A percentile compares a stretch with the other conserved stretches of the same genome.
Evolutionary conservation across 768 basidiomycete genomes (phyloP).

Genomic region (Phanerodontia chrysosporium): DNA sequence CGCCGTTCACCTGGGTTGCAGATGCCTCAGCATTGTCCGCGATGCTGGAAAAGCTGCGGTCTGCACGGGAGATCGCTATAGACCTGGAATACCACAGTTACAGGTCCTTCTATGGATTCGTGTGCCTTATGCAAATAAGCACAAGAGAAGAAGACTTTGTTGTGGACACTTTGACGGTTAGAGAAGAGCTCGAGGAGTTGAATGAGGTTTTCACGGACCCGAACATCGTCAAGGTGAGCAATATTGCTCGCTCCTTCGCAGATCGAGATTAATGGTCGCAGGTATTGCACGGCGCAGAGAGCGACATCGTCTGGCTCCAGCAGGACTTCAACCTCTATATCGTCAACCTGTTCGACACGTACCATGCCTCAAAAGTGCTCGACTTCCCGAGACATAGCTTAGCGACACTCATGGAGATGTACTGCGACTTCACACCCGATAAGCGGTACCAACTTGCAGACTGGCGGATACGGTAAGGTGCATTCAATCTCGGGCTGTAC

Average conservation of each 20-base stretch:
- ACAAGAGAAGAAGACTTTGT: slow-evolving; percentile 83
- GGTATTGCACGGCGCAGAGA: slow-evolving; percentile 94
- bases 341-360: slow-evolving; percentile 97
- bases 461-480: slow-evolving; percentile 93
- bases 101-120: slow-evolving; percentile 78
- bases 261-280: slow-evolving; percentile 23
- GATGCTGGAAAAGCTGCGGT: slow-evolving; percentile 67
- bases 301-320: slow-evolving; percentile 94
- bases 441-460: slow-evolving; percentile 97
- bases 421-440: slow-evolving; percentile 86
- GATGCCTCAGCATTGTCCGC: slow-evolving; percentile 48
- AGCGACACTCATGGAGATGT: slow-evolving; percentile 79
- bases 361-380: slow-evolving; percentile 85
- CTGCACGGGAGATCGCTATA: slow-evolving; percentile 77
- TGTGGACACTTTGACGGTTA: slow-evolving; percentile 72
- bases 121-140: slow-evolving; percentile 92
- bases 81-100: slow-evolving; percentile 95
- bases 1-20: slow-evolving; percentile 69
- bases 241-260: neutral
- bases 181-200: slow-evolving; percentile 68
- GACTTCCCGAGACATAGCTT: slow-evolving; percentile 85
- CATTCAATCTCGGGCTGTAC: slow-evolving; percentile 12
- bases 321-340: slow-evolving; percentile 92
- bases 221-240: slow-evolving; percentile 71
- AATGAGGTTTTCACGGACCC: slow-evolving; percentile 88